Evolutionary conservation across 1,139 yeast genomes (phyloP).

Genomic region (Taiozyma sp.): DNA sequence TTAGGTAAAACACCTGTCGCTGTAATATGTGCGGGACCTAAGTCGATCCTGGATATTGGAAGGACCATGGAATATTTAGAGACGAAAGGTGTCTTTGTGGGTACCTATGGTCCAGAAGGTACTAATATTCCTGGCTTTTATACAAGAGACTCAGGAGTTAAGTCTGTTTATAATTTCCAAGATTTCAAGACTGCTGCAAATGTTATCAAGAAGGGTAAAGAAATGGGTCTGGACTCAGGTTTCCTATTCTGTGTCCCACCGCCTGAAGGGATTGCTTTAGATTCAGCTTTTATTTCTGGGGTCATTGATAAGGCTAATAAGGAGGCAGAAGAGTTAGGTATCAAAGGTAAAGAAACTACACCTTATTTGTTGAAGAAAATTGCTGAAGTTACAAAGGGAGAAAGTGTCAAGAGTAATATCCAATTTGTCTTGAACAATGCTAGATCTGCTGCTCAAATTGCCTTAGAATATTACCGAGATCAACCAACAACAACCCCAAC

Average conservation of each 20-base stretch:
- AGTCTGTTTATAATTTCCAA: conserved; percentile 62
- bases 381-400: conserved; percentile 63
- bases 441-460: conserved; percentile 60
- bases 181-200: conserved; percentile 56
- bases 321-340: conserved; percentile 50
- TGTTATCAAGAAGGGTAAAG: conserved; percentile 47
- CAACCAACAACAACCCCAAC: not conserved
- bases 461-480: conserved; percentile 34
- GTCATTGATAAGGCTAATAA: conserved; percentile 56
- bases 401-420: conserved; percentile 65
- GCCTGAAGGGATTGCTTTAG: conserved; percentile 58
- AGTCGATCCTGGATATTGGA: conserved; percentile 75
- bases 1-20: conserved; percentile 79
- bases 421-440: conserved; percentile 81
- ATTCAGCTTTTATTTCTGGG: conserved; percentile 44
- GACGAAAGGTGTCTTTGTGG: conserved; percentile 71
- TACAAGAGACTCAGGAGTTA: conserved; percentile 68
- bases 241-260: conserved; percentile 82
- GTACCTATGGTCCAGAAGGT: conserved; percentile 40
- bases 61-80: conserved; percentile 83
- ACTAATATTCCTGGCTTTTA: conserved; percentile 83
- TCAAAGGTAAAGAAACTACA: conserved; percentile 71
- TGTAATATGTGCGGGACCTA: conserved; percentile 91
- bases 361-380: conserved; percentile 71
- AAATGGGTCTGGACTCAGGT: conserved; percentile 58